Evolutionary conservation across 805 yeast species (phyloP), one percentile per base, ranked within the genome.

Genomic region (Barnettozyma pratensis): DNA sequence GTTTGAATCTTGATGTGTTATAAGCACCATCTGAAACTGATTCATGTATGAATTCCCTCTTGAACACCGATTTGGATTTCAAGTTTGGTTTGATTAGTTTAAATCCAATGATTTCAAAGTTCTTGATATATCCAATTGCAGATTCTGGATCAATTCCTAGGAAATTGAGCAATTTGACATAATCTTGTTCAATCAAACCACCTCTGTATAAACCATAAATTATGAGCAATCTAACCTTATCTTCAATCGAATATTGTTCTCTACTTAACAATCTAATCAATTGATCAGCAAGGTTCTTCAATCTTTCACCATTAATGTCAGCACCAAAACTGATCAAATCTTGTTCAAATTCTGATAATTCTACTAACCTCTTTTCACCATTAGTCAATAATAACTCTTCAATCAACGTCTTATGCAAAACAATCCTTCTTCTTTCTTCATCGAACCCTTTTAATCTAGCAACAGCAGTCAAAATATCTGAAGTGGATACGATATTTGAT

Each of bases 321-420:
- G 76, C 64, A 26, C 96, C 96, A 39, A 80, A 79, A 4, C 89
- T 87, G 5, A 85, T 79, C 54, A 90, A 74, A 19, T 83, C 78
- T 67, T 91, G 97, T 66, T 94, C 98, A 50, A 90, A 75, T 54
- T 87, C 94, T 1, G 96, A 88, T 19, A 87, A 72, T 51, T 80
- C 88, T 7, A 85, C 81, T 54, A 89, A 67, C 53, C 77, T 74
- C 52, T 81, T 72, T 30, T 71, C 73, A 44, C 81, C 77, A 61
- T 84, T 81, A 12, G 75, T 66, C 29, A 73, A 75, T 65, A 87
- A 71, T 60, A 91, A 81, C 58, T 80, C 81, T 54, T 83, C 87
- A 40, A 82, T 76, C 44, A 83, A 65, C 4, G 78, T 75, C 57
- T 79, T 78, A 61, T 83, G 90, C 43, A 81, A 63, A 25, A 80